Evolutionary conservation across 129 eudicot genomes (phyloP), one percentile per base, ranked within the genome.

Genomic region (Flaveria trinervia): DNA sequence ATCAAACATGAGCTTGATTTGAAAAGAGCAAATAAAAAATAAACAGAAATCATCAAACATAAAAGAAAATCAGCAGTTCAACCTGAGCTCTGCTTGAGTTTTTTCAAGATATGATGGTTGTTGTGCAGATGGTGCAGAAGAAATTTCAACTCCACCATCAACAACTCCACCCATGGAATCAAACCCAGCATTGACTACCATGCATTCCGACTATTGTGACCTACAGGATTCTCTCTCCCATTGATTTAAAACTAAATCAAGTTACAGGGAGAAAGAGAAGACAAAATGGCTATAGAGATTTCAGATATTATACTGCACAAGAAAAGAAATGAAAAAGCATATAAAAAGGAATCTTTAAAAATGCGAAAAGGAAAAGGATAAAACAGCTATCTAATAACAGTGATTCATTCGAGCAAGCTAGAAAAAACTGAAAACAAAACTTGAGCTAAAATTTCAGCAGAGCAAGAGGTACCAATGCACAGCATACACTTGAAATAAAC

Each of bases 111-210:
- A 92, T 33, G 90, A 89, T 74, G 69, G 74, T 72, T 75, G 83
- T 15, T 82, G 86, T 22, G 89, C 88, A 86, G 97, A 91, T 85
- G 93, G 85, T 85, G 83, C 83, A 43, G 79, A 75, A 77, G 86
- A 89, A 85, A 80, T 36, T 71, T 86, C 90, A 85, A 79, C 92
- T 84, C 91, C 97, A 74, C 91, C 92, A 69, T 91, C 97, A 89
- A 83, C 81, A 86, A 86, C 86, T 84, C 94, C 97, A 81, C 97
- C 97, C 99, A 95, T 95, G 88, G 95, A 92, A 88, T 89, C 96
- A 82, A 89, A 84, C 85, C 85, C 92, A 83, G 97, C 96, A 92
- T 95, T 85, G 88, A 88, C 96, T 83, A 95, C 89, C 92, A 91
- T 88, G 90, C 96, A 95, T 89, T 77, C 90, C 89, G 82, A 64